Percentiles rank a stretch among this genome's conserved stretches.
phyloP scores from a whole-genome alignment of 1,284 basidiomycete species.

The Tilletia walkeri region DNA sequence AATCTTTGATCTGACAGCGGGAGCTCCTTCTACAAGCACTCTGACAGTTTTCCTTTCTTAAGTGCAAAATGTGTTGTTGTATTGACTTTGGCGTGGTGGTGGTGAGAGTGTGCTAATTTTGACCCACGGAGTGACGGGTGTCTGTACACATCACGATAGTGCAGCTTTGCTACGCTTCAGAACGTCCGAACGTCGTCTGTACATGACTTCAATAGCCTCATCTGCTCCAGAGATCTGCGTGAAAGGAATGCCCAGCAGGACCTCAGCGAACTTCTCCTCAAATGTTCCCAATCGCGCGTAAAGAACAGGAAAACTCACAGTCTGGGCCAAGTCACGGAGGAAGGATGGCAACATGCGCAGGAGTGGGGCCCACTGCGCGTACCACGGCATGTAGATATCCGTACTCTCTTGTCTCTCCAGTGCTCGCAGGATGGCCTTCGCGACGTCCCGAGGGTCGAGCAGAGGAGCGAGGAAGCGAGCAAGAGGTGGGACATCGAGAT shows the following conservation, averaged over 20 bases:
- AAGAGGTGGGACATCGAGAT: conserved; percentile 27
- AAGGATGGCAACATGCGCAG: conserved; percentile 36
- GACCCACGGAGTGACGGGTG: too few relatives aligned
- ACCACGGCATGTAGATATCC: conserved; percentile 37
- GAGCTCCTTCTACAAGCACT: too few relatives aligned
- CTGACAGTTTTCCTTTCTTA: too few relatives aligned
- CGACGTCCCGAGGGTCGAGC: conserved; percentile 33
- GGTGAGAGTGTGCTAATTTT: too few relatives aligned
- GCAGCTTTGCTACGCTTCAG: too few relatives aligned
- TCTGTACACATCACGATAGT: background rate
- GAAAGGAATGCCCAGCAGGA: background rate
- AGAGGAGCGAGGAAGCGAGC: conserved; percentile 41
- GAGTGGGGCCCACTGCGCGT: conserved; percentile 38
- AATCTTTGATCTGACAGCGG: too few relatives aligned
- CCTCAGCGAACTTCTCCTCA: background rate
- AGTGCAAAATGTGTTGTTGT: too few relatives aligned
- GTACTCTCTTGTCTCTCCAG: conserved; percentile 36
- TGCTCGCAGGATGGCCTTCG: conserved; percentile 30
- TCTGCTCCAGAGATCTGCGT: background rate
- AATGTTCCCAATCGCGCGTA: background rate
- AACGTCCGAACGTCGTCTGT: too few relatives aligned
- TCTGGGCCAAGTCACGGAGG: conserved; percentile 3
- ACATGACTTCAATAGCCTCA: conserved; percentile 4
- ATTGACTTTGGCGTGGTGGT: too few relatives aligned
- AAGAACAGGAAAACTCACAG: background rate